A percentile compares a stretch with the other conserved stretches of the same genome.
Evolutionary conservation across 352 stramenopile species (phyloP).

Genomic region (Globisporangium acanthophoron): DNA sequence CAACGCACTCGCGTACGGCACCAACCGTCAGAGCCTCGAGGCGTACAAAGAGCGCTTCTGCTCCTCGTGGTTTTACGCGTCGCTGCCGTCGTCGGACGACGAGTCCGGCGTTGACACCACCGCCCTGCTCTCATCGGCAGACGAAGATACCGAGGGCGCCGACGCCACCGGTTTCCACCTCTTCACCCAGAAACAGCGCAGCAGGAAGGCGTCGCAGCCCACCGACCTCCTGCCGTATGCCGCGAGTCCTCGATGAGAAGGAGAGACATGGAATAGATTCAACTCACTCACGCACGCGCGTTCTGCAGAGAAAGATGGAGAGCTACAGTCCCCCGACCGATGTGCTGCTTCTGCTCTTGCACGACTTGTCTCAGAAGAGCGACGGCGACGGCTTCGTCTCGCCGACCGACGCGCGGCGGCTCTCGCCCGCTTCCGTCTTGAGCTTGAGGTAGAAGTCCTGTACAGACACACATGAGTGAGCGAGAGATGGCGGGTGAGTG

Average conservation of each 20-base stretch:
- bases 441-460: slow-evolving; percentile 75
- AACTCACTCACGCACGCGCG: neutral
- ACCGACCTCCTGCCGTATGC: slow-evolving; percentile 4
- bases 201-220: neutral
- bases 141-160: neutral
- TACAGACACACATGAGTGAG: slow-evolving; percentile 11
- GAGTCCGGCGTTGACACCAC: slow-evolving; percentile 51
- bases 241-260: slow-evolving; percentile 6
- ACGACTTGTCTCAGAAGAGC: slow-evolving; percentile 43
- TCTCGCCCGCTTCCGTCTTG: slow-evolving; percentile 39
- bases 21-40: slow-evolving; percentile 65
- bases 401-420: slow-evolving; percentile 15
- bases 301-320: neutral
- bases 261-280: neutral
- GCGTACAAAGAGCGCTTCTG: slow-evolving; percentile 70
- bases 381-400: slow-evolving; percentile 42
- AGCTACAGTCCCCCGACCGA: neutral
- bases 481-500: neutral
- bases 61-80: slow-evolving; percentile 54
- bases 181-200: slow-evolving; percentile 7
- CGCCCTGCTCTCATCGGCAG: slow-evolving; percentile 19
- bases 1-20: slow-evolving; percentile 63
- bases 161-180: slow-evolving; percentile 4
- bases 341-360: neutral
- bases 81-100: slow-evolving; percentile 57